phyloP scores from a whole-genome alignment of 257 asterid genomes.

The Verbascum thapsus region DNA sequence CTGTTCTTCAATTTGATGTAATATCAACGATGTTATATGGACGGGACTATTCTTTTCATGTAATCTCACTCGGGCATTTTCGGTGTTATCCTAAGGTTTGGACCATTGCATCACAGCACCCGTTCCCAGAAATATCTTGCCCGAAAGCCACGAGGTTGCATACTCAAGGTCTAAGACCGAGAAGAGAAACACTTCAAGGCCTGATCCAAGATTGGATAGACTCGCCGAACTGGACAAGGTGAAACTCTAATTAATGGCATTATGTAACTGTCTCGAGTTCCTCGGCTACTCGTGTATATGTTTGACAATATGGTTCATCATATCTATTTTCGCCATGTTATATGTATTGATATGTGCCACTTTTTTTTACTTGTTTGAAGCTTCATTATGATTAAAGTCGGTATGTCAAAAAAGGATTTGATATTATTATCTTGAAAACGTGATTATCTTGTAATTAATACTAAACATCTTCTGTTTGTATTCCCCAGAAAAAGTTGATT shows the following conservation, averaged over 20 bases:
- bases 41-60: too few species aligned
- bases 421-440: background rate
- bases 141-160: constrained; percentile 48
- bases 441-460: constrained; percentile 1
- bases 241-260: constrained; percentile 2
- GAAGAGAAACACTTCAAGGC: constrained; percentile 54
- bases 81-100: constrained; percentile 50
- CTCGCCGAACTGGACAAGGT: constrained; percentile 86
- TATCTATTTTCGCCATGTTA: background rate
- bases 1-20: too few species aligned
- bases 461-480: constrained; percentile 15
- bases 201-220: constrained; percentile 65
- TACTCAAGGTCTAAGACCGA: constrained; percentile 75
- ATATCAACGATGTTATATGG: too few species aligned
- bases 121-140: constrained; percentile 54
- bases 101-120: constrained; percentile 73
- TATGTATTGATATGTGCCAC: background rate
- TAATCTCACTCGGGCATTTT: constrained; percentile 28
- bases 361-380: constrained; percentile 6
- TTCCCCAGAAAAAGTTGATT: constrained; percentile 66
- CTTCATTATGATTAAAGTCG: constrained; percentile 3
- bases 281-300: constrained; percentile 3
- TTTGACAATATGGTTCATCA: background rate
- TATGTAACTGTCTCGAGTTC: constrained; percentile 12
- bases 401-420: constrained; percentile 16